Base-by-base conservation (phyloP, 1,284 basidiomycete species). In the Pseudozyma pruni region DNA sequence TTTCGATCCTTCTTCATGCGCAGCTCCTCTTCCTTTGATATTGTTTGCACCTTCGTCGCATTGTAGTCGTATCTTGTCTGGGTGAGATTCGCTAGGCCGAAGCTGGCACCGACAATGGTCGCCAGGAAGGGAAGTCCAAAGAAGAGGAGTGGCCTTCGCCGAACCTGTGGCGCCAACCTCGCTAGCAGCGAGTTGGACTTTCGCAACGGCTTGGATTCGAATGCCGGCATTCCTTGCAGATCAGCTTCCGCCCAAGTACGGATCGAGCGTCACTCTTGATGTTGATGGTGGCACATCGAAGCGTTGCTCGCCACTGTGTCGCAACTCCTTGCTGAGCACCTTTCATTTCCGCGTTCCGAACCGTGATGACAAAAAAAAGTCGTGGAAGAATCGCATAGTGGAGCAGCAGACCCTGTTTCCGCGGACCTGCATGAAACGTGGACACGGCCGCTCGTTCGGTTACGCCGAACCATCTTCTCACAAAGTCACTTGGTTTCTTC, bases 1-100 rank as follows among this genome's bases (percentile, higher is more conserved):
- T 91, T 91, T 83, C 91, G 86, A 44, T 90, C 88, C 84, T 87
- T 89, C 71, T 89, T 87, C 83, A 97, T 86, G 4, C 90, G 88
- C 40, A 96, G 85, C 75, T 92, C 91, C 75, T 96, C 90, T 83
- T 96, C 91, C 76, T 90, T 90, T 31, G 87, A 87, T 31, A 98
- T 83, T 83, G 88, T 86, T 75, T 88, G 87, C 27, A 92, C 87
- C 80, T 90, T 92, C 81, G 90, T 87, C 73, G 91, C 89, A 43
- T 94, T 90, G 71, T 92, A 84, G 80, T 96, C 94, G 83, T 97
- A 98, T 33, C 92, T 86, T 14, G 91, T 94, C 83, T 94, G 91
- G 0, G 94, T 94, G 80, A 98, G 89, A 4, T 87, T 86, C 37
- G 90, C 87, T 46, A 98, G 85, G 2, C 88, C 93, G 79, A 90